Conservation (phyloP, 2,329 filamentous ascomycete species). For the Fusarium solani-melongenae region DNA sequence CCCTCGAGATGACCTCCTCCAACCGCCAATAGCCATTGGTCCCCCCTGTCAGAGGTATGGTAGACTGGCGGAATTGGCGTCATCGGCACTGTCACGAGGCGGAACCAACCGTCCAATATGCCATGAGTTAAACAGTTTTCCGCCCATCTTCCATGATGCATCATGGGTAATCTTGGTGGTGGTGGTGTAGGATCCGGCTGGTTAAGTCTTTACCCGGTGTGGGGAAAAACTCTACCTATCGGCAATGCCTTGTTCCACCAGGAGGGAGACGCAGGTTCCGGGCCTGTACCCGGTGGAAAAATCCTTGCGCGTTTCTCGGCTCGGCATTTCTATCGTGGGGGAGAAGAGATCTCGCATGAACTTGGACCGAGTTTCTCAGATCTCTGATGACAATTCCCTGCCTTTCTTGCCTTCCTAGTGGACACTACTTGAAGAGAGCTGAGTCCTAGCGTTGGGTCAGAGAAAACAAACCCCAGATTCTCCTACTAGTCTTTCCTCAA, state of each 20-base stretch:
- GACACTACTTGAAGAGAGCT: conserved; percentile 28
- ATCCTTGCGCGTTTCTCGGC: conserved; percentile 17
- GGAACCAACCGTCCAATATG: conserved; percentile 17
- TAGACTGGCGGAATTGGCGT: neutral
- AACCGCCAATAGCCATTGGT: conserved; percentile 15
- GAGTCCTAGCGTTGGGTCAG: neutral
- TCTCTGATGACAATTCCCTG: neutral
- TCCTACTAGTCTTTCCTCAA: neutral
- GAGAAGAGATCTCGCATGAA: neutral
- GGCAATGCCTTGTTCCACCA: conserved; percentile 12
- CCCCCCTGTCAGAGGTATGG: neutral
- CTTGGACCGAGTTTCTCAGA: conserved; percentile 7
- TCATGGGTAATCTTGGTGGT: neutral
- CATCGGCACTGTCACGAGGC: conserved; percentile 12
- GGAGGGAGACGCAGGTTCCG: neutral
- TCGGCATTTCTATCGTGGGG: conserved; percentile 4
- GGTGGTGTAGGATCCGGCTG: conserved; percentile 14
- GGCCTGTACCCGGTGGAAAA: conserved; percentile 30
- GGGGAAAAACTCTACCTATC: conserved; percentile 1
- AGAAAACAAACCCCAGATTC: neutral
- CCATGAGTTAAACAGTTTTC: neutral
- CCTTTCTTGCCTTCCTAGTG: conserved; percentile 14
- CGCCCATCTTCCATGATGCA: conserved; percentile 7
- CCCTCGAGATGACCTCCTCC: conserved; percentile 1
- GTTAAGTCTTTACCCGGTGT: conserved; percentile 32